A percentile compares a stretch with the other conserved stretches of the same genome.
phyloP scores from a whole-genome alignment of 208 protist species.

The Balamuthia mandrillaris region DNA sequence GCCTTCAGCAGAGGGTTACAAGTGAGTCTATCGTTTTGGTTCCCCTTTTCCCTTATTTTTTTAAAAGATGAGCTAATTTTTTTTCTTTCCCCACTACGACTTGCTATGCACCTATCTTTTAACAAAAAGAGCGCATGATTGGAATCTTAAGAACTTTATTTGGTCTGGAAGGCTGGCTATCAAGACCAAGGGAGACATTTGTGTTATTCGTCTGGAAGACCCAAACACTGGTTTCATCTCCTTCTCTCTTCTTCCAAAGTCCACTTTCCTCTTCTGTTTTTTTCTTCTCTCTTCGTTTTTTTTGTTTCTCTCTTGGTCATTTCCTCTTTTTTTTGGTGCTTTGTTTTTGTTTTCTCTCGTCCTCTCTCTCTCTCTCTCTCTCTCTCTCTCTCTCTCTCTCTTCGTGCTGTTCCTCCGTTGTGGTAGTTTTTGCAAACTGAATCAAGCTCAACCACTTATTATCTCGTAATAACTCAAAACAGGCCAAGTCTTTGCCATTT shows the following conservation, averaged over 20 bases:
- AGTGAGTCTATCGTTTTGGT: constrained; percentile 46
- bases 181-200: constrained; percentile 34
- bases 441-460: too few relatives aligned
- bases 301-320: neutral
- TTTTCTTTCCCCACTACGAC: too few relatives aligned
- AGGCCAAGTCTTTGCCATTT: constrained; percentile 22
- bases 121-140: constrained; percentile 60
- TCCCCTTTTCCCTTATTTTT: too few relatives aligned
- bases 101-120: too few relatives aligned
- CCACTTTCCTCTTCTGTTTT: neutral
- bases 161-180: constrained; percentile 60
- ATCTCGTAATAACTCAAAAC: neutral
- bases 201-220: constrained; percentile 36
- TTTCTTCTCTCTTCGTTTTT: neutral
- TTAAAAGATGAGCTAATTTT: too few relatives aligned
- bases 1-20: constrained; percentile 45
- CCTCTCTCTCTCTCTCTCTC: neutral
- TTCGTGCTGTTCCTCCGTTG: too few relatives aligned
- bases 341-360: neutral
- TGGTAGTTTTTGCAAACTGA: too few relatives aligned
- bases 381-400: too few relatives aligned
- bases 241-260: neutral
- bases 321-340: neutral
- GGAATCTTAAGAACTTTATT: constrained; percentile 55
- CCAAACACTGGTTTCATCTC: constrained; percentile 22